A percentile compares a stretch with the other conserved stretches of the same genome.
Conservation (phyloP, 2,329 filamentous ascomycete genomes). For the Plenodomus tracheiphilus region DNA sequence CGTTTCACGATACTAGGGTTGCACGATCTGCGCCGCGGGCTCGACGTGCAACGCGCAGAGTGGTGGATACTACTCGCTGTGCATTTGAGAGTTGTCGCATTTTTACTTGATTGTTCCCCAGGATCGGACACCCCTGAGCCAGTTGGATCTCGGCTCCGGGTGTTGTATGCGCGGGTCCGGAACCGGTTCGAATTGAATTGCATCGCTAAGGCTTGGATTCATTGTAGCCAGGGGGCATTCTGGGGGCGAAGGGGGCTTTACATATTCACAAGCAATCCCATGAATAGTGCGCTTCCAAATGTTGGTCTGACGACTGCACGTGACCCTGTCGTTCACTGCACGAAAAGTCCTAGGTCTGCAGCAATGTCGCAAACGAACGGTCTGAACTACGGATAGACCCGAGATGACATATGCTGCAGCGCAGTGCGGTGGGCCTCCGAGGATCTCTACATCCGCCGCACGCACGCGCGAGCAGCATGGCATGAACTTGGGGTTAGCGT, state of each 20-base stretch:
- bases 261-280: neutral
- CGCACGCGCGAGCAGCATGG: neutral
- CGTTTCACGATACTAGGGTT: constrained; percentile 5
- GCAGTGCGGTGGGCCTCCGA: neutral
- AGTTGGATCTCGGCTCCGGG: neutral
- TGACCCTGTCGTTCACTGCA: neutral
- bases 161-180: neutral
- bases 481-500: neutral
- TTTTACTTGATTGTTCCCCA: neutral
- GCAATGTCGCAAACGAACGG: neutral
- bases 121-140: neutral
- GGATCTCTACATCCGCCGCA: neutral
- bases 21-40: constrained; percentile 18
- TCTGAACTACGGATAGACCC: neutral
- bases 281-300: neutral
- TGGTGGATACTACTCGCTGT: constrained; percentile 32
- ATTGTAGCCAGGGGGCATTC: neutral
- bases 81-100: constrained; percentile 5
- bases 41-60: constrained; percentile 23
- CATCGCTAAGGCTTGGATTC: neutral
- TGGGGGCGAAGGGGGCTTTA: neutral
- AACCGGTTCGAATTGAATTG: neutral
- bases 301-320: neutral
- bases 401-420: neutral
- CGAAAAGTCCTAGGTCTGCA: neutral